A percentile compares a stretch with the other conserved stretches of the same genome.
Evolutionary conservation across 768 basidiomycete genomes (phyloP).

Genomic region (Butyriboletus loyo): DNA sequence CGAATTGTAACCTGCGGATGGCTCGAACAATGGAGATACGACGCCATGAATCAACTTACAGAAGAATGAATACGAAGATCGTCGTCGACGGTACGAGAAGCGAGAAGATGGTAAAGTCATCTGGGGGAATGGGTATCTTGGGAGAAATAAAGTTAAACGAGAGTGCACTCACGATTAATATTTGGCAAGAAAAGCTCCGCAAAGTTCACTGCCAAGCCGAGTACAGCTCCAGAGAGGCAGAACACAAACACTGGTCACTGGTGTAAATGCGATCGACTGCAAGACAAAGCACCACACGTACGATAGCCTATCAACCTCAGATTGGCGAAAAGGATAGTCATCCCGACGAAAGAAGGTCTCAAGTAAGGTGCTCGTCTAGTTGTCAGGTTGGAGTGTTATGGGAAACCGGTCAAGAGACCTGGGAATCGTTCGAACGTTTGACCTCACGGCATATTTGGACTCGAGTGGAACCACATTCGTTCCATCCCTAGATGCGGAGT

Average conservation of each 20-base stretch:
- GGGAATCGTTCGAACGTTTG: slow-evolving; percentile 15
- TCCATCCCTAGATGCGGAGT: slow-evolving; percentile 7
- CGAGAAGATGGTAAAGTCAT: slow-evolving; percentile 68
- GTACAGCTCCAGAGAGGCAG: slow-evolving; percentile 46
- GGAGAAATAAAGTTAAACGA: background rate
- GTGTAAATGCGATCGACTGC: slow-evolving; percentile 22
- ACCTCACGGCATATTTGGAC: slow-evolving; percentile 15
- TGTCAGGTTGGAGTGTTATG: slow-evolving; percentile 3
- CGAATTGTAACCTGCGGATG: slow-evolving; percentile 58
- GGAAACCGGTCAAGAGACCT: slow-evolving; percentile 4
- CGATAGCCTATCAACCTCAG: slow-evolving; percentile 52
- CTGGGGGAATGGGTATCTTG: slow-evolving; percentile 34
- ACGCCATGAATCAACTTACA: slow-evolving; percentile 38
- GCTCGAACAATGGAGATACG: background rate
- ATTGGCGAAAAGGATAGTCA: slow-evolving; percentile 63
- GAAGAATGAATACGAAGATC: slow-evolving; percentile 56
- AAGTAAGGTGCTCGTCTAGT: slow-evolving; percentile 8
- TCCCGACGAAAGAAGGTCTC: slow-evolving; percentile 20
- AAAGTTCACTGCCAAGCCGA: slow-evolving; percentile 69
- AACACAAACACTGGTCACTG: slow-evolving; percentile 35
- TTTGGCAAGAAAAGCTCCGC: slow-evolving; percentile 64
- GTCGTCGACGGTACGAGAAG: slow-evolving; percentile 64
- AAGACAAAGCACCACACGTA: slow-evolving; percentile 28
- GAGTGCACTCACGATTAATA: slow-evolving; percentile 50
- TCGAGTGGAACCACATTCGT: slow-evolving; percentile 1